Evolutionary conservation across 176 grass and related monocot genomes (phyloP), one percentile per base, ranked within the genome.

Genomic region (Phoenix dactylifera): DNA sequence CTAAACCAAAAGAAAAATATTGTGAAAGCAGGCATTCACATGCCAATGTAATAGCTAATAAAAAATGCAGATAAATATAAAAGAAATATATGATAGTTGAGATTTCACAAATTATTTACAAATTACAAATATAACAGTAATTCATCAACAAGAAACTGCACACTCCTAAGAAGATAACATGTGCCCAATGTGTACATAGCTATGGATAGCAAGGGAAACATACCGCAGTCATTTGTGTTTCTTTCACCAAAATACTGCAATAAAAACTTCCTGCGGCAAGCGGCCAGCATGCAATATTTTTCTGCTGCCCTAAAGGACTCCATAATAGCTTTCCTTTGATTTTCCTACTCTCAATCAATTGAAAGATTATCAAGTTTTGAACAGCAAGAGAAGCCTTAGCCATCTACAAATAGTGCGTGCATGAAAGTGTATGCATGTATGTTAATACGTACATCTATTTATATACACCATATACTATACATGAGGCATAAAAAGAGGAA

Each of bases 201-300:
- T 22, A 23, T 54, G 68, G 22, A 51, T 52, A 81, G 58, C n/a
- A 25, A 15, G 24, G 4, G 16, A 61, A 81, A 50, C 54, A 44
- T 97, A 97, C 92, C 83, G 67, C 92, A 97, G 54, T 76, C 62
- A 60, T 51, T 65, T 39, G 58, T 35, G 32, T 6, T 54, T 51
- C 62, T 80, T 80, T 97, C 83, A 58, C 92, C 87, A 70, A 97
- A 97, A 76, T 97, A 90, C 65, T 88, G 80, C 66, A 97, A 70
- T 75, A 97, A 72, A 58, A 74, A 82, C n/a, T 76, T 97, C 63
- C 87, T 80, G 55, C 70, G 83, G 29, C 92, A 97, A 66, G 92
- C 76, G 79, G 69, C 26, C 52, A 90, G 78, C 4, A 86, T 49
- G 63, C 92, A 97, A 91, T 97, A 91, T 44, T 44, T 85, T 71